Conservation (phyloP, 164 flowering plant species). For the Aristolochia californica region DNA sequence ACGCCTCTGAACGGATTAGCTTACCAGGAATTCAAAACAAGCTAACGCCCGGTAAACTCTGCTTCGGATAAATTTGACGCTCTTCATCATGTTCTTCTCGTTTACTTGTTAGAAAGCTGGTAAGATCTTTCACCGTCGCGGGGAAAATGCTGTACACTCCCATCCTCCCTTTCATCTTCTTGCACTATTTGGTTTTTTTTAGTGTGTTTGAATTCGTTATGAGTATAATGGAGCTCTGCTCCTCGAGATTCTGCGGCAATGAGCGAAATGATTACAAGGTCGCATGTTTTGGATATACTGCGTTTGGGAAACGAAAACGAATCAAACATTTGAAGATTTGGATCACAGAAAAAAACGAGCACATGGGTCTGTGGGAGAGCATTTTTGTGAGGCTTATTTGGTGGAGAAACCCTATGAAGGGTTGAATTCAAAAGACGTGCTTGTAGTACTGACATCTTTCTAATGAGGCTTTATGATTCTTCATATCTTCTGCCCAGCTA, state of each 20-base stretch:
- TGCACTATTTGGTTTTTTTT: not conserved
- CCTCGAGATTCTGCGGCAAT: conserved; percentile 21
- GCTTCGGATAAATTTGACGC: too few relatives aligned
- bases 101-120: too few relatives aligned
- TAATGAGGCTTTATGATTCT: conserved; percentile 39
- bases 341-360: not conserved
- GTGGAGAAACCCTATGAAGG: conserved; percentile 14
- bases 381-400: conserved; percentile 15
- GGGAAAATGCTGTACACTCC: not conserved
- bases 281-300: conserved; percentile 12
- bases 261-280: conserved; percentile 11
- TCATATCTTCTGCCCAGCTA: conserved; percentile 42
- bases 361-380: conserved; percentile 25
- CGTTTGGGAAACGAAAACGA: conserved; percentile 15
- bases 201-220: conserved; percentile 7
- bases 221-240: conserved; percentile 31
- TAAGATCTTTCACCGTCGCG: too few relatives aligned
- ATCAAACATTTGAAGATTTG: conserved; percentile 21
- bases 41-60: too few relatives aligned
- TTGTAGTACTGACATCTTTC: conserved; percentile 39
- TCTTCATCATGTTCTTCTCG: too few relatives aligned
- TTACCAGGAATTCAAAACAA: too few relatives aligned
- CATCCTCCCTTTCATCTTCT: not conserved
- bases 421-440: conserved; percentile 38
- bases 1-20: too few relatives aligned